A percentile compares a stretch with the other conserved stretches of the same genome.
Conservation (phyloP, 805 yeast species). For the Candida sanyiensis region DNA sequence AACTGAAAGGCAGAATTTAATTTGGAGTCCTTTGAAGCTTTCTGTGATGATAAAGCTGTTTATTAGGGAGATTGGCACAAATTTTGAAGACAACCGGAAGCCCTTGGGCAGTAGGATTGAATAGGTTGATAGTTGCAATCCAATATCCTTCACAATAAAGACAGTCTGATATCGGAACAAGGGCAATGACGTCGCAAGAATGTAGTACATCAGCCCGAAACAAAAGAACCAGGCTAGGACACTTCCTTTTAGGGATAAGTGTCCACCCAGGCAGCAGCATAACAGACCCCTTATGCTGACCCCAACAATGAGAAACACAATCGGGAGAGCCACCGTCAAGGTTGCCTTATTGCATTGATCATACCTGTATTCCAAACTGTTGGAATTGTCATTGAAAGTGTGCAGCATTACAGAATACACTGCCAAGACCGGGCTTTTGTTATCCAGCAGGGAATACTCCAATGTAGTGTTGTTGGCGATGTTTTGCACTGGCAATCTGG, state of each 20-base stretch:
- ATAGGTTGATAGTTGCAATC: slow-evolving; percentile 38
- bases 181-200: not conserved
- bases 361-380: not conserved
- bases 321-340: not conserved
- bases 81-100: slow-evolving; percentile 25
- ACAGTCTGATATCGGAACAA: slow-evolving; percentile 26
- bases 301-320: not conserved
- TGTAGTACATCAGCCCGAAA: too few relatives aligned
- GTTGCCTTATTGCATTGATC: not conserved
- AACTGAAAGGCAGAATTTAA: slow-evolving; percentile 57
- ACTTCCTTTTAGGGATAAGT: too few relatives aligned
- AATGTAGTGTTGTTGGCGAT: too few relatives aligned
- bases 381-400: not conserved
- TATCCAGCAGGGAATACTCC: too few relatives aligned
- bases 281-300: too few relatives aligned
- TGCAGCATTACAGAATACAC: not conserved
- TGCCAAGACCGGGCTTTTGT: not conserved
- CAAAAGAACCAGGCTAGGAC: too few relatives aligned
- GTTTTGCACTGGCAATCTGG: too few relatives aligned
- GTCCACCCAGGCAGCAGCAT: too few relatives aligned
- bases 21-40: slow-evolving; percentile 65
- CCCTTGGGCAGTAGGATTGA: slow-evolving; percentile 22
- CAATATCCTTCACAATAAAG: slow-evolving; percentile 39
- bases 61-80: slow-evolving; percentile 52
- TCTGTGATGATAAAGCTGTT: slow-evolving; percentile 70